phyloP scores from a whole-genome alignment of 2,329 filamentous ascomycete genomes.

The Cladophialophora yegresii region DNA sequence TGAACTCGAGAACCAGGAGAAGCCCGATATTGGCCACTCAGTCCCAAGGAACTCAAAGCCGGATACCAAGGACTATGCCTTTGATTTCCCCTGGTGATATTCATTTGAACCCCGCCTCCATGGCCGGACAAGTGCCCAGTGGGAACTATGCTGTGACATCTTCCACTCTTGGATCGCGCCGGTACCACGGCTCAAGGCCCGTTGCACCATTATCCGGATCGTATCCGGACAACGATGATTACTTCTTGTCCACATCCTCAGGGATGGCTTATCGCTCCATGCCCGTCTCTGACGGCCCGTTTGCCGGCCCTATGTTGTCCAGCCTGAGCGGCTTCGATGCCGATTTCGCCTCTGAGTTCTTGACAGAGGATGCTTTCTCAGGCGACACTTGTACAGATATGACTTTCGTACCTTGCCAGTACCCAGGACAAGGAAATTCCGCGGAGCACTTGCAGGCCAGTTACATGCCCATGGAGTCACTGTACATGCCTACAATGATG shows the following conservation, averaged over 20 bases:
- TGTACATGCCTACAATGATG: constrained; percentile 23
- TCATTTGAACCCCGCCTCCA: constrained; percentile 23
- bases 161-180: constrained; percentile 20
- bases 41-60: constrained; percentile 23
- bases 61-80: constrained; percentile 29
- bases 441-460: constrained; percentile 24
- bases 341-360: constrained; percentile 27
- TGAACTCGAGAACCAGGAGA: constrained; percentile 15
- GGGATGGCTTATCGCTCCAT: constrained; percentile 22
- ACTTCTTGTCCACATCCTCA: constrained; percentile 21
- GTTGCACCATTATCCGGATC: constrained; percentile 13
- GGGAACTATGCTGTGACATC: constrained; percentile 31
- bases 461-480: constrained; percentile 24
- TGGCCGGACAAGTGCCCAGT: constrained; percentile 22
- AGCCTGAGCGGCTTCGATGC: constrained; percentile 19
- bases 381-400: constrained; percentile 14
- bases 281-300: constrained; percentile 17
- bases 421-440: constrained; percentile 18
- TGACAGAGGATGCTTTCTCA: constrained; percentile 25
- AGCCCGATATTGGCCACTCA: constrained; percentile 12
- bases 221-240: constrained; percentile 27
- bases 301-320: constrained; percentile 21
- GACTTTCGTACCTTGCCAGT: constrained; percentile 20
- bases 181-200: constrained; percentile 12
- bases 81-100: constrained; percentile 24